These are phyloP conservation scores for Yarrowia osloensis DNA, from an alignment of 805 yeast species.

Conservation along the genomic window DNA sequence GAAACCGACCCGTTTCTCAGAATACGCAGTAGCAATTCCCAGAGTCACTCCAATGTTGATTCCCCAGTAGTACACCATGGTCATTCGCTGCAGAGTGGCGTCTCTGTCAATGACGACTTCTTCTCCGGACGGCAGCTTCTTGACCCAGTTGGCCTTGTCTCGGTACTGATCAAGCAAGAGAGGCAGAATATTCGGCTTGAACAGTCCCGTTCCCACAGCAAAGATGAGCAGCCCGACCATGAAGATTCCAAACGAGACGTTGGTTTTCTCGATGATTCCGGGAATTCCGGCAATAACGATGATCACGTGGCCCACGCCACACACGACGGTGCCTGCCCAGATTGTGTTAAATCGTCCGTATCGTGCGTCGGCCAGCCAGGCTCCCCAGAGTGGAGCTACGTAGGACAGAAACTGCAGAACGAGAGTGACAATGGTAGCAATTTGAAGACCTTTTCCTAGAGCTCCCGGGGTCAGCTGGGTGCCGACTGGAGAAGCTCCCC, in stretches of 20 bases:
- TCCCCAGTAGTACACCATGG: conserved; percentile 55
- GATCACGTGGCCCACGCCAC: conserved; percentile 51
- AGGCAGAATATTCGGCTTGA: conserved; percentile 52
- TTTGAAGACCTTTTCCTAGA: conserved; percentile 50
- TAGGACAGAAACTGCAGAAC: conserved; percentile 4
- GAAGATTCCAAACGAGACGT: conserved; percentile 43
- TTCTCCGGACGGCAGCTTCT: conserved; percentile 54
- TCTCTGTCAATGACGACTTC: conserved; percentile 55
- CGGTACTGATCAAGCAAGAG: conserved; percentile 52
- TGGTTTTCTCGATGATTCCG: conserved; percentile 35
- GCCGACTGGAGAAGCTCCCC: conserved; percentile 47
- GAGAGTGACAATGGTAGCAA: conserved; percentile 51
- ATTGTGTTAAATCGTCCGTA: conserved; percentile 54
- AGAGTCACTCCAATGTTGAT: conserved; percentile 59
- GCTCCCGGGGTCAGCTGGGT: conserved; percentile 53
- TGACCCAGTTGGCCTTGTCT: conserved; percentile 55
- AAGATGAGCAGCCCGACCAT: conserved; percentile 32
- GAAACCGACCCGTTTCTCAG: conserved; percentile 55
- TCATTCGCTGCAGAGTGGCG: conserved; percentile 43
- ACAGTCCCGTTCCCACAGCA: conserved; percentile 52
- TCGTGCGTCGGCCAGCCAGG: conserved; percentile 54
- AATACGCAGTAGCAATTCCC: conserved; percentile 54
- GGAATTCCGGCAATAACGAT: conserved; percentile 55
- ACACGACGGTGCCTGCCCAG: conserved; percentile 52
- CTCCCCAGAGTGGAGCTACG: conserved; percentile 46